Base-by-base conservation (phyloP, 2,329 filamentous ascomycete species). In the Tolypocladium album region DNA sequence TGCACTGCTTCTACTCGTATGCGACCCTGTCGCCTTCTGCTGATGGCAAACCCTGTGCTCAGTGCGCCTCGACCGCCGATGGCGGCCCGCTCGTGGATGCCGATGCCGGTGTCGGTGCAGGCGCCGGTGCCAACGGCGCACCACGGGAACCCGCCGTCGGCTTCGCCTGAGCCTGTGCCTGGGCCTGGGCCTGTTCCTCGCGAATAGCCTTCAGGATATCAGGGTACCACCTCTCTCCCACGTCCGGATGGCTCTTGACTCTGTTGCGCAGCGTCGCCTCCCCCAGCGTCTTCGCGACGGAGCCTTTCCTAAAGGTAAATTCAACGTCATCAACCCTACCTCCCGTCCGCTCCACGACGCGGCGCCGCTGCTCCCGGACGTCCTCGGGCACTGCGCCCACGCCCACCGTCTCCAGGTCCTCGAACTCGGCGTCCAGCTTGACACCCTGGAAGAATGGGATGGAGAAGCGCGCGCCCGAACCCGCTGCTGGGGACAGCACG, bases 381-480 rank as follows among this genome's bases (percentile, higher is more conserved):
- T 80, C 79, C 36, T 82, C 82, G 0, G 89, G 88, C 13, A 87
- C 80, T 27, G 66, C 63, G 1, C 79, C 82, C n/a, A 82, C 79
- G n/a, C 80, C 82, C 20, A 82, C 78, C 27, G 67, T 72, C 70
- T 84, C 88, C 74, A 94, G 85, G 66, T 88, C 87, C 69, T 91
- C 90, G 70, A 95, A 95, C 22, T 83, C 83, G 0, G 89, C 86
- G 71, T 92, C 89, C 60, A 90, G 86, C 67, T 86, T 85, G 61
- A 95, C 89, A 27, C 91, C 91, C 71, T 94, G 91, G 76, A 95
- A 95, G 75, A 96, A 95, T 0, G 91, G 91, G 56, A 95, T 88
- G 9, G 85, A 89, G 76, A 86, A 93, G 59, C 91, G 79, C 39
- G 90, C 79, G 4, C 90, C 91, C 12, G 82, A 76, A 15, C 89